Conservation (phyloP, 495 filamentous ascomycete genomes). For the Tuber melanosporum region DNA sequence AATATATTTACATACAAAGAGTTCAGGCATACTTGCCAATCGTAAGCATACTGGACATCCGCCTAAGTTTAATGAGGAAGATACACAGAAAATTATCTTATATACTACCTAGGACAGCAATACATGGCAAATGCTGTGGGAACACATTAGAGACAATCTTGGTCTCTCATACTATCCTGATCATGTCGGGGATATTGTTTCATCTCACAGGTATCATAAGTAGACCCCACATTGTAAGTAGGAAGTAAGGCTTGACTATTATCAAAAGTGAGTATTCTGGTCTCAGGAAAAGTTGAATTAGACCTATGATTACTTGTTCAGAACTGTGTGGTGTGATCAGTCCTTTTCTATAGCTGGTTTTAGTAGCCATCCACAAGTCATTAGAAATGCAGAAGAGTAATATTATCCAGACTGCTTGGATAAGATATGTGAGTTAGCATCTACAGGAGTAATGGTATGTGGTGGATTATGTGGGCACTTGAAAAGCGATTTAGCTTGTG, state of each 20-base stretch:
- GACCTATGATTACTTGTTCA: slow-evolving; percentile 16
- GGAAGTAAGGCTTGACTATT: not conserved
- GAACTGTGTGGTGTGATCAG: slow-evolving; percentile 19
- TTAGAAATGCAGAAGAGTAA: slow-evolving; percentile 13
- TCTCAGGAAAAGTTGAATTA: slow-evolving; percentile 3
- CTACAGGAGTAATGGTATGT: slow-evolving; percentile 10
- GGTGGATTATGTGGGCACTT: slow-evolving; percentile 12
- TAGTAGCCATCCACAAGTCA: slow-evolving; percentile 5
- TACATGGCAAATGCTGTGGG: not conserved
- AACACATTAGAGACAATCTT: not conserved
- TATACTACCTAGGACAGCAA: not conserved
- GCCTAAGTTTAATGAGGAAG: not conserved
- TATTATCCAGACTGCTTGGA: slow-evolving; percentile 21
- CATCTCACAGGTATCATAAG: not conserved
- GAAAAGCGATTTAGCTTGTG: slow-evolving; percentile 17
- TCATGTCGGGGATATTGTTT: not conserved
- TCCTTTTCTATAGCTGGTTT: slow-evolving; percentile 18
- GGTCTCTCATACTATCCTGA: not conserved
- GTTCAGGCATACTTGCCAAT: not conserved
- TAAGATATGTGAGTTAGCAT: slow-evolving; percentile 7
- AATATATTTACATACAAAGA: slow-evolving; percentile 9
- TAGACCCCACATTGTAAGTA: not conserved
- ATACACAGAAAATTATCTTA: slow-evolving; percentile 2
- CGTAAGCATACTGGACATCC: not conserved
- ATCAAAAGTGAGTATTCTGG: not conserved